Conservation (phyloP, 352 stramenopile genomes). For the Nothophytophthora sp. region DNA sequence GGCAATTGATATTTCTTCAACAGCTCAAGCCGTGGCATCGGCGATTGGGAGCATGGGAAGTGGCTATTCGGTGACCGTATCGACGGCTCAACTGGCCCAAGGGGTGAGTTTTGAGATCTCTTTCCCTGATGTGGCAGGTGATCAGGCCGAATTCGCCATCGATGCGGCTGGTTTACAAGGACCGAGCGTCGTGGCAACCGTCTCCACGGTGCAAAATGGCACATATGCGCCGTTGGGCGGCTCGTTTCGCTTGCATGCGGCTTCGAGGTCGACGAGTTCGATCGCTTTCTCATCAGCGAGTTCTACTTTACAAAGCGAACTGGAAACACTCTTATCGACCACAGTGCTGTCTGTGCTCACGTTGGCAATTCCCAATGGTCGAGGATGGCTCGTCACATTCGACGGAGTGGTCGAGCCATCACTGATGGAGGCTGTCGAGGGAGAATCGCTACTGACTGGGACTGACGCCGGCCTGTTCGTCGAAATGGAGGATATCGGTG, state of each 20-base stretch:
- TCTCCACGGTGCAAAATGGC: conserved; percentile 26
- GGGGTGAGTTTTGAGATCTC: conserved; percentile 7
- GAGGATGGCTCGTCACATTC: conserved; percentile 23
- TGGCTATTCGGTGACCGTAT: neutral
- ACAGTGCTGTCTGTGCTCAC: neutral
- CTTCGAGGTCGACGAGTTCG: neutral
- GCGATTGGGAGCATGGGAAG: neutral
- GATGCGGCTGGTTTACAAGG: conserved; percentile 20
- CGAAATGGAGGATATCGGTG: conserved; percentile 18
- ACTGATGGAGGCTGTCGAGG: conserved; percentile 4
- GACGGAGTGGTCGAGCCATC: conserved; percentile 4
- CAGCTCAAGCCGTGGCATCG: conserved; percentile 3
- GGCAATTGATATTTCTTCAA: conserved; percentile 1
- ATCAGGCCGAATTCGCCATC: conserved; percentile 21
- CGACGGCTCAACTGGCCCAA: neutral
- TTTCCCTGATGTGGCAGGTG: conserved; percentile 21
- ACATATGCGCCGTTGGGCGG: conserved; percentile 30
- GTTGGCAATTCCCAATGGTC: conserved; percentile 1
- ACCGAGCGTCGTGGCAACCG: conserved; percentile 6
- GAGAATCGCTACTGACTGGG: conserved; percentile 16
- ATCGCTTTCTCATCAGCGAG: neutral
- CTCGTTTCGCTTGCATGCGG: conserved; percentile 16
- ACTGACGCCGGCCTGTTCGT: conserved; percentile 14
- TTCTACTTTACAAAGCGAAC: conserved; percentile 14
- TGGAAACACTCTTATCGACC: conserved; percentile 12